Percentiles rank a stretch among this genome's conserved stretches.
Evolutionary conservation across 108 stramenopile genomes (phyloP).

Genomic region (Pseudonitzschia multiseries): DNA sequence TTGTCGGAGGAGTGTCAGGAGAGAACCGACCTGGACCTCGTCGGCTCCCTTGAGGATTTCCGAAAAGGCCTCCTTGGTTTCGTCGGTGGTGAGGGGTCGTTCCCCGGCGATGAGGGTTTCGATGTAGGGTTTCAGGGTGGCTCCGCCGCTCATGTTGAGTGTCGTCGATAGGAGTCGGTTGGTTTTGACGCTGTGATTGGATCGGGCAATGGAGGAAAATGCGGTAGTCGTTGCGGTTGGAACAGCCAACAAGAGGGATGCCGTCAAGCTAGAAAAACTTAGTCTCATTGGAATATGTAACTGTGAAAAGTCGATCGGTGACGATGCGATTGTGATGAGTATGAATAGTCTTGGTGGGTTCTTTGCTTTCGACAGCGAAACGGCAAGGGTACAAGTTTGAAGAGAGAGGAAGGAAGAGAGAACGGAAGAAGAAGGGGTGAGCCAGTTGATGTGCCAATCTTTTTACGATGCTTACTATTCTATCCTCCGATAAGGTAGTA

Average conservation of each 20-base stretch:
- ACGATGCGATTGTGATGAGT: no score
- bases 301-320: background rate
- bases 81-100: slow-evolving; percentile 75
- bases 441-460: no score
- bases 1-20: slow-evolving; percentile 88
- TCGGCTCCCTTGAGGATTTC: slow-evolving; percentile 76
- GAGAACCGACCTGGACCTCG: slow-evolving; percentile 80
- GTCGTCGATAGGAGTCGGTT: background rate
- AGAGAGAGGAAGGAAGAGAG: no score
- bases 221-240: slow-evolving; percentile 10
- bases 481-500: no score
- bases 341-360: no score
- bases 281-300: slow-evolving; percentile 10
- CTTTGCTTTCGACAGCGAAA: background rate
- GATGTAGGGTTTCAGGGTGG: slow-evolving; percentile 81
- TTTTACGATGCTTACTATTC: no score
- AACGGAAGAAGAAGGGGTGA: no score
- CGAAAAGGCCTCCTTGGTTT: slow-evolving; percentile 81
- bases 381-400: no score
- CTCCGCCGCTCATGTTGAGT: slow-evolving; percentile 12
- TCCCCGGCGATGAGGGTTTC: slow-evolving; percentile 81
- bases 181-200: background rate
- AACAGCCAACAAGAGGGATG: slow-evolving; percentile 12
- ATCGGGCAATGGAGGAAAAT: background rate
- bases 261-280: slow-evolving; percentile 16